Evolutionary conservation across 805 yeast genomes (phyloP).

Genomic region (Yarrowia sp.): DNA sequence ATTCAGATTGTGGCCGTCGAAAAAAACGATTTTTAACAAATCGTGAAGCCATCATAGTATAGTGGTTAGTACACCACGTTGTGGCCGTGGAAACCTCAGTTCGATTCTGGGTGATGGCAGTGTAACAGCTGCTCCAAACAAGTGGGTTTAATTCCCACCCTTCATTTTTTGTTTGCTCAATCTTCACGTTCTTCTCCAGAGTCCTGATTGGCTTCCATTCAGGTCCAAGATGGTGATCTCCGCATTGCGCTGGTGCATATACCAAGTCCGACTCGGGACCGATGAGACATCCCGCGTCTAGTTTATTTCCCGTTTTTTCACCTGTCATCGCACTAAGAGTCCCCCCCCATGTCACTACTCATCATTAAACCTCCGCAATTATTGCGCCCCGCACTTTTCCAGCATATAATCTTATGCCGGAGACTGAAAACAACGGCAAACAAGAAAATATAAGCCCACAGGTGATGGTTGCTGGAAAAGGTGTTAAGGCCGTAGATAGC

Average conservation of each 20-base stretch:
- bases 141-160: not conserved
- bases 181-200: too few relatives aligned
- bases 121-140: not conserved
- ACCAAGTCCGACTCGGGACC: too few relatives aligned
- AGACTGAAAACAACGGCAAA: too few relatives aligned
- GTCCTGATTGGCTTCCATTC: too few relatives aligned
- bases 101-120: slow-evolving; percentile 26
- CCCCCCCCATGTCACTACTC: not conserved
- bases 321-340: not conserved
- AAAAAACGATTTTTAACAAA: not conserved
- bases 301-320: not conserved
- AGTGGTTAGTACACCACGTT: slow-evolving; percentile 26
- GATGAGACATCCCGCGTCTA: too few relatives aligned
- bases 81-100: slow-evolving; percentile 26
- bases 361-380: not conserved
- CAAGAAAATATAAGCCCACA: too few relatives aligned
- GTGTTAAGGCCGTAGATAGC: too few relatives aligned
- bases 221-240: too few relatives aligned
- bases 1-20: not conserved
- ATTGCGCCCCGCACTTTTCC: too few relatives aligned
- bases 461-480: not conserved
- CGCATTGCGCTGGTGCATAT: too few relatives aligned
- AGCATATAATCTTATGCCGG: too few relatives aligned
- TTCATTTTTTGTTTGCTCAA: not conserved
- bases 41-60: slow-evolving; percentile 20